A percentile compares a stretch with the other conserved stretches of the same genome.
phyloP scores from a whole-genome alignment of 1,284 basidiomycete genomes.

The Cutaneotrichosporon arboriforme region DNA sequence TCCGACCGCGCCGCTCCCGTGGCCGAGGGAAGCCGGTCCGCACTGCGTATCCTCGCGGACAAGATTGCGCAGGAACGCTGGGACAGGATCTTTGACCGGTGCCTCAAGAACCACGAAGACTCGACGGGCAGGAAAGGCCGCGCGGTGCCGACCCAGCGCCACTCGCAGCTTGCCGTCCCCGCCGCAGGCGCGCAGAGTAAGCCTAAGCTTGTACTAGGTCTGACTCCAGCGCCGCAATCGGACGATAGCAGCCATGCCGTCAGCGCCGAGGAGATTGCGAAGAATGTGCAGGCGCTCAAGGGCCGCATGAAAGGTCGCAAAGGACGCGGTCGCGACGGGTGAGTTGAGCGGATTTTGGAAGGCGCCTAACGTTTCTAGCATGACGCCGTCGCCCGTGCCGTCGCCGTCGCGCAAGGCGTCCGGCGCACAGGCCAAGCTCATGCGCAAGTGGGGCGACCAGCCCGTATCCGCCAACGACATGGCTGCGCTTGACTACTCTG shows the following conservation, averaged over 20 bases:
- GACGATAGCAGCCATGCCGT: constrained; percentile 21
- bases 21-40: constrained; percentile 32
- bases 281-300: constrained; percentile 87
- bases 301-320: constrained; percentile 57
- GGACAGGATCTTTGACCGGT: constrained; percentile 43
- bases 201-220: background rate
- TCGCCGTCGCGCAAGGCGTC: constrained; percentile 34
- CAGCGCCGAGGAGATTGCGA: constrained; percentile 75
- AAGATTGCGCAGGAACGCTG: constrained; percentile 39
- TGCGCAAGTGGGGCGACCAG: constrained; percentile 87
- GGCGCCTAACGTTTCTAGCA: constrained; percentile 60
- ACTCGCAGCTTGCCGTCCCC: background rate
- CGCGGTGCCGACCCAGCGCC: background rate
- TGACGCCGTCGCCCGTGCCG: constrained; percentile 32
- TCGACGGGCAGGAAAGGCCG: constrained; percentile 5
- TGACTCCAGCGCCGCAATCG: constrained; percentile 14
- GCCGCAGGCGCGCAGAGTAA: background rate
- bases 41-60: constrained; percentile 27
- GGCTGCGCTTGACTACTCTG: constrained; percentile 75
- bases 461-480: constrained; percentile 75
- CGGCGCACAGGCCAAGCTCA: constrained; percentile 60
- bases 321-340: constrained; percentile 51
- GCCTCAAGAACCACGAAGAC: constrained; percentile 34
- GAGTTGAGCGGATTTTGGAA: constrained; percentile 29
- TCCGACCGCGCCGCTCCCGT: constrained; percentile 52